A percentile compares a stretch with the other conserved stretches of the same genome.
phyloP scores from a whole-genome alignment of 139 green algal genomes.

The Nannochloris sp. region DNA sequence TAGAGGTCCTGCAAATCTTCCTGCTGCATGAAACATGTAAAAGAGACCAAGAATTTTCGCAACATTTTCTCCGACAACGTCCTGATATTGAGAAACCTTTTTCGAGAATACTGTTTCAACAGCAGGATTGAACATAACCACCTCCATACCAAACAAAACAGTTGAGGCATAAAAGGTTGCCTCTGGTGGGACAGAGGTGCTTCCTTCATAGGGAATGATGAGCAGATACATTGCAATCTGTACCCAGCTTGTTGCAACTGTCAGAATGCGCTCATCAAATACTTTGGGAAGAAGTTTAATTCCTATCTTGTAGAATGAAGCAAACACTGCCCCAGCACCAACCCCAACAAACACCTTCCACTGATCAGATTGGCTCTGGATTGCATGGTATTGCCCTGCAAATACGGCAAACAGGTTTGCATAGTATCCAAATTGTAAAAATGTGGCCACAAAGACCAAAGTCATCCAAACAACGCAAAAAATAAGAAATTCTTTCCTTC shows the following conservation, averaged over 20 bases:
- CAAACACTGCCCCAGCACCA: constrained; percentile 7
- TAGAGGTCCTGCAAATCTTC: constrained; percentile 22
- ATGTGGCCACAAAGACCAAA: neutral
- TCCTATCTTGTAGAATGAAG: constrained; percentile 1
- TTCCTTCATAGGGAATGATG: constrained; percentile 17
- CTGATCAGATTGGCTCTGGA: constrained; percentile 4
- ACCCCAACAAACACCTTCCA: constrained; percentile 14
- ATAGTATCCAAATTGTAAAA: constrained; percentile 5
- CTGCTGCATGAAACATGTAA: constrained; percentile 9
- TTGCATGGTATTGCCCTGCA: constrained; percentile 26
- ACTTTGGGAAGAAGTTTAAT: constrained; percentile 8
- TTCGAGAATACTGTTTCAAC: constrained; percentile 26
- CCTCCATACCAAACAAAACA: neutral
- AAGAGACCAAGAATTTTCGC: constrained; percentile 12
- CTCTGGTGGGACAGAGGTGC: neutral
- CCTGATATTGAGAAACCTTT: constrained; percentile 25
- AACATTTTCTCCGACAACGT: constrained; percentile 15
- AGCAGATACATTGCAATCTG: constrained; percentile 10
- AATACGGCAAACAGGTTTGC: constrained; percentile 27
- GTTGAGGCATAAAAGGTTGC: constrained; percentile 7
- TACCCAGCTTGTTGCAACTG: constrained; percentile 4
- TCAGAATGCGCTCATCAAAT: constrained; percentile 7
- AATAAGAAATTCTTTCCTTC: neutral
- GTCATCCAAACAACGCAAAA: constrained; percentile 2
- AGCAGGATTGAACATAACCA: neutral